These are phyloP conservation scores for Phytophthora constricta DNA, from an alignment of 352 stramenopile species.

Conservation along the genomic window DNA sequence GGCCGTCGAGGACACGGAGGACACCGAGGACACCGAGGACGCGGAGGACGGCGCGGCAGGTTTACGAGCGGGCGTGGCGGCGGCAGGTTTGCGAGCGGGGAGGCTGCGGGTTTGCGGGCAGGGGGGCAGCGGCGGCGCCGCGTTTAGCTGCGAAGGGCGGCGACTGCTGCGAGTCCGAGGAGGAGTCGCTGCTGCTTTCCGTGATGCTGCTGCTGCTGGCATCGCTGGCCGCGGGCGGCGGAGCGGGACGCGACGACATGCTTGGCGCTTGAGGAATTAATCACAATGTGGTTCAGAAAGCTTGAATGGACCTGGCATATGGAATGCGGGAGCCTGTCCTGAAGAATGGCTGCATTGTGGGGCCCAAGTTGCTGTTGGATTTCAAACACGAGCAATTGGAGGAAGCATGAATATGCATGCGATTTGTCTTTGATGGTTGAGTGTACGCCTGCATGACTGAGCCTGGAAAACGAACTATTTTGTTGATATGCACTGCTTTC, in stretches of 20 bases:
- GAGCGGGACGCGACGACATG: constrained; percentile 25
- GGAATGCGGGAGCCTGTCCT: too few relatives aligned
- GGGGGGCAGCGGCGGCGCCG: neutral
- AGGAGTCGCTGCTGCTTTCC: constrained; percentile 40
- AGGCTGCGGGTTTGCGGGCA: too few relatives aligned
- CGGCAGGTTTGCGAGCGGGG: too few relatives aligned
- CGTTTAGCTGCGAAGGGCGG: constrained; percentile 33
- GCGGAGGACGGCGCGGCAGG: constrained; percentile 7
- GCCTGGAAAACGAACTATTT: too few relatives aligned
- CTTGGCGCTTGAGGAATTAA: neutral
- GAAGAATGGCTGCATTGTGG: too few relatives aligned
- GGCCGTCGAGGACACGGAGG: constrained; percentile 32
- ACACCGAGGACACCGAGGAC: constrained; percentile 10
- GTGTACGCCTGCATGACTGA: too few relatives aligned
- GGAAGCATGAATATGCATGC: too few relatives aligned
- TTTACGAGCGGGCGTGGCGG: neutral
- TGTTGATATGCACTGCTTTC: too few relatives aligned
- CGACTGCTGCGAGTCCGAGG: constrained; percentile 23
- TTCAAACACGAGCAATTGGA: too few relatives aligned
- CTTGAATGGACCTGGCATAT: too few relatives aligned
- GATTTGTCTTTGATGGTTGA: too few relatives aligned
- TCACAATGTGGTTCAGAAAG: constrained; percentile 20
- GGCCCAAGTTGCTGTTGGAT: too few relatives aligned
- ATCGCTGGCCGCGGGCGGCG: constrained; percentile 24
- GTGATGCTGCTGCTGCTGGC: constrained; percentile 43